These are phyloP conservation scores for Omphalea diandra DNA, from an alignment of 441 rosid genomes.

Conservation along the genomic window DNA sequence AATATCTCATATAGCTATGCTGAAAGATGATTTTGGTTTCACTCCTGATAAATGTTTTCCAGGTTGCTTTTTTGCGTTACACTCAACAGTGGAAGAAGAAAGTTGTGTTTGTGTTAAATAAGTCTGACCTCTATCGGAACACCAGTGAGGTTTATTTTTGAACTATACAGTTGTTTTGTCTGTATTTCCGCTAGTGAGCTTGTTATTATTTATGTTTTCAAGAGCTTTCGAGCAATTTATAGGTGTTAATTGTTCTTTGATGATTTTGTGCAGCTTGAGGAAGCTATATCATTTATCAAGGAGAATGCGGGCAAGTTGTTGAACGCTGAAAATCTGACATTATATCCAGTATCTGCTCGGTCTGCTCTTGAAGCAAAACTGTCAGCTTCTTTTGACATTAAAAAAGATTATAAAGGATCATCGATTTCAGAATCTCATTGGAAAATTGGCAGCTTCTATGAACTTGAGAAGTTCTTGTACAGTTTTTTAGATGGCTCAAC, in stretches of 20 bases:
- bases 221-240: slow-evolving; percentile 13
- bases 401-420: slow-evolving; percentile 38
- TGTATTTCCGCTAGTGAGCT: slow-evolving; percentile 3
- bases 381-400: slow-evolving; percentile 45
- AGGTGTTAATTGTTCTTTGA: slow-evolving; percentile 12
- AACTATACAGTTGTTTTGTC: not conserved
- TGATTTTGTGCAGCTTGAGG: slow-evolving; percentile 71
- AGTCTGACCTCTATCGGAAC: slow-evolving; percentile 85
- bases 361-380: slow-evolving; percentile 86
- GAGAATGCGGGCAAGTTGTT: slow-evolving; percentile 80
- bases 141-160: slow-evolving; percentile 58
- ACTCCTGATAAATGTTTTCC: slow-evolving; percentile 31
- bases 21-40: slow-evolving; percentile 15
- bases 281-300: slow-evolving; percentile 74
- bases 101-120: slow-evolving; percentile 83
- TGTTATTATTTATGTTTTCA: slow-evolving; percentile 17
- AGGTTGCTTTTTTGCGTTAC: slow-evolving; percentile 91
- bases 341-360: slow-evolving; percentile 86
- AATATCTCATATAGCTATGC: not conserved
- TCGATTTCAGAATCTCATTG: slow-evolving; percentile 44
- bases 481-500: slow-evolving; percentile 89
- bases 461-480: slow-evolving; percentile 70
- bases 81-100: slow-evolving; percentile 96
- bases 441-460: slow-evolving; percentile 56
- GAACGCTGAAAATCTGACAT: slow-evolving; percentile 57